Conservation (phyloP, 768 basidiomycete genomes). For the Peribolospora baueri region DNA sequence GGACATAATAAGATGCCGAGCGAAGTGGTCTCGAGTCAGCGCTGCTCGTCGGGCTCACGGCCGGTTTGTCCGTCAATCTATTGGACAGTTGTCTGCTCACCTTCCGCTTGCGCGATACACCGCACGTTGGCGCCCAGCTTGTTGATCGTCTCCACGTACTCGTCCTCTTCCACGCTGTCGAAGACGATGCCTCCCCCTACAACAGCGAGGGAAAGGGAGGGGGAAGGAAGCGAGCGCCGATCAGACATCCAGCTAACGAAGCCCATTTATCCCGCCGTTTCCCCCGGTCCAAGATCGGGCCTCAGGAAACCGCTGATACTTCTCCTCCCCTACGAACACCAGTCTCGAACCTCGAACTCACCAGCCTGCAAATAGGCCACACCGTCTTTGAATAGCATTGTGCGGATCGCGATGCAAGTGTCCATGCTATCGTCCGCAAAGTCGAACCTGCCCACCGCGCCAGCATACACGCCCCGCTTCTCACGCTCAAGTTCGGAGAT, state of each 20-base stretch:
- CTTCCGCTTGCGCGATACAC: conserved; percentile 65
- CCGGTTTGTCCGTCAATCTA: too few species aligned
- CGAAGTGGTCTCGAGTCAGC: too few species aligned
- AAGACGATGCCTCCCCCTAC: conserved; percentile 81
- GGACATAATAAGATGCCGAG: too few species aligned
- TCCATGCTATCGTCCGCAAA: conserved; percentile 66
- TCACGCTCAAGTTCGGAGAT: conserved; percentile 66
- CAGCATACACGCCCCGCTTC: conserved; percentile 79
- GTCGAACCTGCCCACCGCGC: conserved; percentile 93
- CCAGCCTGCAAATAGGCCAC: conserved; percentile 68
- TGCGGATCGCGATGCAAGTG: conserved; percentile 94
- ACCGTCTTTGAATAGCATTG: conserved; percentile 89
- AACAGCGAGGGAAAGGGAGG: neutral
- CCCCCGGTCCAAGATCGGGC: neutral
- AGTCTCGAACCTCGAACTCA: conserved; percentile 1
- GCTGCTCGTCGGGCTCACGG: too few species aligned
- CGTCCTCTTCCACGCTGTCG: conserved; percentile 93
- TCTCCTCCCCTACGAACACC: too few species aligned
- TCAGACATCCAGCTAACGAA: neutral
- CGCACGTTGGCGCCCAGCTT: conserved; percentile 69
- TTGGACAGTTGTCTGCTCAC: conserved; percentile 22
- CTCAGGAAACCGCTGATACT: too few species aligned
- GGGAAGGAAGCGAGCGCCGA: neutral
- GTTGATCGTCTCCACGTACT: conserved; percentile 85
- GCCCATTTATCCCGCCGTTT: neutral